Evolutionary conservation across 1,139 yeast species (phyloP).

Genomic region (Candida tetrigidarum): DNA sequence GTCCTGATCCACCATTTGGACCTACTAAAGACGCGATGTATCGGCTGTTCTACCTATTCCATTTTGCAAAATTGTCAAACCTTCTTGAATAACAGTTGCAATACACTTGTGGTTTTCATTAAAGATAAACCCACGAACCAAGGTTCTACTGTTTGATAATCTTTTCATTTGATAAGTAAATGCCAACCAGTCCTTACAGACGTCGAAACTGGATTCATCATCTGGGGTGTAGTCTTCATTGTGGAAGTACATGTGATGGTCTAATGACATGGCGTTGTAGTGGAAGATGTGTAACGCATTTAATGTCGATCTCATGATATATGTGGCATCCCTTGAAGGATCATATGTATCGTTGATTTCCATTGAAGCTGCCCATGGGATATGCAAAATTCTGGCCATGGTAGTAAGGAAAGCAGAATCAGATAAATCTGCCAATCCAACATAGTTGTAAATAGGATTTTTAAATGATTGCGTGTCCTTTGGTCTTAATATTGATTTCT

Average conservation of each 20-base stretch:
- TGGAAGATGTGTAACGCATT: constrained; percentile 47
- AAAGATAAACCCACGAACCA: constrained; percentile 43
- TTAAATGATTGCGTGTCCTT: constrained; percentile 26
- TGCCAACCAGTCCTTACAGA: constrained; percentile 45
- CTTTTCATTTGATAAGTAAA: constrained; percentile 43
- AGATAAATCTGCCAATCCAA: constrained; percentile 45
- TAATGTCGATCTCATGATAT: constrained; percentile 35
- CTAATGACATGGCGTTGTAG: constrained; percentile 53
- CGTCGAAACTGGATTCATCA: constrained; percentile 32
- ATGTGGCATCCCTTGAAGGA: constrained; percentile 35
- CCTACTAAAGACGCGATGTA: constrained; percentile 16
- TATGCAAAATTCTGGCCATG: constrained; percentile 45
- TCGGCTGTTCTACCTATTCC: constrained; percentile 33
- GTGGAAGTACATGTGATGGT: constrained; percentile 52
- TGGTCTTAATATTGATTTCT: constrained; percentile 17
- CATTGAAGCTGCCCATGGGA: constrained; percentile 50
- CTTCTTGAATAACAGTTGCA: constrained; percentile 51
- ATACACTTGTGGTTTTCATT: constrained; percentile 38
- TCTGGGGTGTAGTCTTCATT: constrained; percentile 26
- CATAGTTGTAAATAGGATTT: constrained; percentile 36
- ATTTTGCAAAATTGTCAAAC: constrained; percentile 36
- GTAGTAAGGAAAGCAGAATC: constrained; percentile 49
- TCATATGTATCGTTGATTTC: constrained; percentile 38
- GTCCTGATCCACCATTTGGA: no score
- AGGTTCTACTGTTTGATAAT: constrained; percentile 38